Conservation (phyloP, 2,329 filamentous ascomycete genomes). For the Penicillium occitanis region DNA sequence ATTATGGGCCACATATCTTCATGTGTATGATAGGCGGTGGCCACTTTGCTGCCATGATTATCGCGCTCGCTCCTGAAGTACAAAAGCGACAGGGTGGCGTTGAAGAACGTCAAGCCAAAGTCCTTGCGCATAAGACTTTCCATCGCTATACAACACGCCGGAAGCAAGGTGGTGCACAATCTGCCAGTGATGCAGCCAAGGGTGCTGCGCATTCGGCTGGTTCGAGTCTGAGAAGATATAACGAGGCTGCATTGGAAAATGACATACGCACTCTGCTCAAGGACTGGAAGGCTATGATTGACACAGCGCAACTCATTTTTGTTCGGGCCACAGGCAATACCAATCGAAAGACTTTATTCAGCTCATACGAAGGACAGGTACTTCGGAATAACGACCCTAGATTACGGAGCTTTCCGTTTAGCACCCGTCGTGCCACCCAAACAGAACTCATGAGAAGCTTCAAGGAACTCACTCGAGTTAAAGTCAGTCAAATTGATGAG, state of each 20-base stretch:
- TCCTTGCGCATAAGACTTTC: slow-evolving; percentile 95
- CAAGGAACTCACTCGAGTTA: slow-evolving; percentile 87
- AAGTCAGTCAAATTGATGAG: slow-evolving; percentile 76
- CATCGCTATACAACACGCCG: slow-evolving; percentile 94
- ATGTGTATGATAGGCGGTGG: slow-evolving; percentile 98
- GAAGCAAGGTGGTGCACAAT: slow-evolving; percentile 95
- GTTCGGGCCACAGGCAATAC: slow-evolving; percentile 83
- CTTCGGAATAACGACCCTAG: slow-evolving; percentile 75
- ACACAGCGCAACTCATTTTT: slow-evolving; percentile 81
- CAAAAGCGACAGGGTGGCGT: slow-evolving; percentile 67
- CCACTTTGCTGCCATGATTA: slow-evolving; percentile 95
- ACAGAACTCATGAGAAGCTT: slow-evolving; percentile 93
- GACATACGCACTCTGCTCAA: slow-evolving; percentile 78
- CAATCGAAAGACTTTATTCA: slow-evolving; percentile 84
- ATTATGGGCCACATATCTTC: slow-evolving; percentile 75
- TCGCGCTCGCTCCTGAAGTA: slow-evolving; percentile 79
- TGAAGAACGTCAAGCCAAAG: slow-evolving; percentile 79
- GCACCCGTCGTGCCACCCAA: slow-evolving; percentile 85
- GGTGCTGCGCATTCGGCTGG: slow-evolving; percentile 92
- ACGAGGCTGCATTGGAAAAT: slow-evolving; percentile 84
- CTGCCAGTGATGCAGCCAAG: slow-evolving; percentile 90
- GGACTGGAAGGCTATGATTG: slow-evolving; percentile 84
- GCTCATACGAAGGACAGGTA: slow-evolving; percentile 86
- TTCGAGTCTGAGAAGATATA: slow-evolving; percentile 84
- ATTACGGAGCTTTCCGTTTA: slow-evolving; percentile 88